phyloP scores from a whole-genome alignment of 345 rosid genomes.

The Mangifera indica region DNA sequence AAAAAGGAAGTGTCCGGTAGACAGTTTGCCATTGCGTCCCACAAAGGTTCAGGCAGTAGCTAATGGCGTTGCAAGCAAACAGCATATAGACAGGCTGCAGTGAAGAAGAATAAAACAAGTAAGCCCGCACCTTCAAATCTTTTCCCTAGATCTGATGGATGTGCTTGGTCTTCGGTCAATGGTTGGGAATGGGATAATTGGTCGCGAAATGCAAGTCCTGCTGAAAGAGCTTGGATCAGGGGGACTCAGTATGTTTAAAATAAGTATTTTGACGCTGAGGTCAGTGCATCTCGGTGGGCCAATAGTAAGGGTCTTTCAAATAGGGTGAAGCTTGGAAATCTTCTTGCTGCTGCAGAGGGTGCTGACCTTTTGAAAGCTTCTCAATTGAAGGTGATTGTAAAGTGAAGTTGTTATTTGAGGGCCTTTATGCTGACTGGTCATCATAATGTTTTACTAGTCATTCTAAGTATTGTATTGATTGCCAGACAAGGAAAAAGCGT shows the following conservation, averaged over 20 bases:
- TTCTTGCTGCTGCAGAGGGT: slow-evolving; percentile 97
- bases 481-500: slow-evolving; percentile 89
- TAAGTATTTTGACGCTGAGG: slow-evolving; percentile 46
- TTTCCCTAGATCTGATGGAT: slow-evolving; percentile 74
- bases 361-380: slow-evolving; percentile 90
- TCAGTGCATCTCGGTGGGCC: slow-evolving; percentile 42
- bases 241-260: slow-evolving; percentile 47
- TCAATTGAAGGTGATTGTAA: slow-evolving; percentile 72
- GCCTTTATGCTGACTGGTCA: slow-evolving; percentile 2
- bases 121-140: slow-evolving; percentile 40
- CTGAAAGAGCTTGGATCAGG: slow-evolving; percentile 74
- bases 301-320: slow-evolving; percentile 72
- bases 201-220: slow-evolving; percentile 77
- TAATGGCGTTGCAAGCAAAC: slow-evolving; percentile 35
- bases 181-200: slow-evolving; percentile 96
- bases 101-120: slow-evolving; percentile 29
- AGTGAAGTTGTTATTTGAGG: slow-evolving; percentile 19
- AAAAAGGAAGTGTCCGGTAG: slow-evolving; percentile 48
- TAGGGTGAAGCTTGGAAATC: slow-evolving; percentile 91
- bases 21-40: slow-evolving; percentile 31
- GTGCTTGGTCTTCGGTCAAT: slow-evolving; percentile 87
- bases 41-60: slow-evolving; percentile 40
- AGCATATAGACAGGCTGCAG: slow-evolving; percentile 29
- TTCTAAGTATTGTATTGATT: slow-evolving; percentile 21
- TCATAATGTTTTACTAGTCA: slow-evolving; percentile 21